Conservation (phyloP, 2,329 filamentous ascomycete genomes). For the Cladophialophora bantiana region DNA sequence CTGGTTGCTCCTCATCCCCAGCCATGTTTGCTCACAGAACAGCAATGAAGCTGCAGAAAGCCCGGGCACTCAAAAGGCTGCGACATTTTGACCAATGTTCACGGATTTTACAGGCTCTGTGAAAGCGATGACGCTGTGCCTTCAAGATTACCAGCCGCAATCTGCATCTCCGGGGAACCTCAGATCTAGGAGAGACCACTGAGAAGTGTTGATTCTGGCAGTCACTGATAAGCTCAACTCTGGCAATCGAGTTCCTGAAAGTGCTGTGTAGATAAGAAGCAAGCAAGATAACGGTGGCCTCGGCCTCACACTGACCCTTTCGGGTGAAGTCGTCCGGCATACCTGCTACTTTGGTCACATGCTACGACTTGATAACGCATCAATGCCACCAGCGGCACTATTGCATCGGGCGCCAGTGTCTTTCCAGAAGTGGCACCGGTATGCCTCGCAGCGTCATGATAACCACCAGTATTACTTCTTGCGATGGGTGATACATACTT, state of each 20-base stretch:
- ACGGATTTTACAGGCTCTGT: neutral
- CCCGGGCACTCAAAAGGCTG: neutral
- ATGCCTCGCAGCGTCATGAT: neutral
- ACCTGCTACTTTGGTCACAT: neutral
- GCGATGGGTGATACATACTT: neutral
- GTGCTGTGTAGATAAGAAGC: neutral
- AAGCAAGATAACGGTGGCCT: neutral
- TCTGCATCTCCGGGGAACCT: conserved; percentile 29
- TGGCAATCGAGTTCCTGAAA: neutral
- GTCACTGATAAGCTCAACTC: conserved; percentile 8
- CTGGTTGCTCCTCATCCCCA: conserved; percentile 27
- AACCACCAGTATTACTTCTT: too few species aligned
- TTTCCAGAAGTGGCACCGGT: neutral
- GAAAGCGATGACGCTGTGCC: neutral
- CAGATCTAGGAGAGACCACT: conserved; percentile 14
- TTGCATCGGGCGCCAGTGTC: neutral
- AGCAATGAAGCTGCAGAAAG: conserved; percentile 12
- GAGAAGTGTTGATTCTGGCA: neutral
- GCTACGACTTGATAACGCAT: too few species aligned
- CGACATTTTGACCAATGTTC: conserved; percentile 9
- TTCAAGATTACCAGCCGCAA: neutral
- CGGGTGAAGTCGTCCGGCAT: neutral
- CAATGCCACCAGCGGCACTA: neutral
- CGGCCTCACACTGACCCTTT: neutral
- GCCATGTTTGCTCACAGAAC: conserved; percentile 25